Base-by-base conservation (phyloP, 139 green algal species). In the Chlamydomonas incerta region DNA sequence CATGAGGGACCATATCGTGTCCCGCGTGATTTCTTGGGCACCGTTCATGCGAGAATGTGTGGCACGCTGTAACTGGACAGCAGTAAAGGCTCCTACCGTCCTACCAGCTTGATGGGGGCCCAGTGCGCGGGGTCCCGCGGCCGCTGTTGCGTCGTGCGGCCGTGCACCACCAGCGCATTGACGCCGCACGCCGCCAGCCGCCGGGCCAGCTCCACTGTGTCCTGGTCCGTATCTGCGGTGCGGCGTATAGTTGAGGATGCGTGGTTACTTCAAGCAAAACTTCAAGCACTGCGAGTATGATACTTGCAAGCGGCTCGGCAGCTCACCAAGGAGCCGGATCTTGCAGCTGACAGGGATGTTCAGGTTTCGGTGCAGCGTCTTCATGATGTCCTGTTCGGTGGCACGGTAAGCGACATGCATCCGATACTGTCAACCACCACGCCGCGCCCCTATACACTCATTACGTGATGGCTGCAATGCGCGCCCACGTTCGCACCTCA, bases 191-290 rank as follows among this genome's bases (percentile, higher is more conserved):
- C 58, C 35, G 75, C 58, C 75, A 82, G 75, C 35, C 75, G 75
- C 75, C 75, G 58, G 26, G 75, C 75, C 20, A 82, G 75, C 75
- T 82, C 75, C 37, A 82, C 75, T 20, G 75, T 82, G 60, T 72
- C 58, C 57, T 58, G 74, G 41, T 50, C 41, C 41, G 41, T 50
- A 8, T 50, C 41, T 50, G 41, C 41, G 41, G 6, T 8, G 8
- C 41, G 41, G 6, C 41, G 41, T 50, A 50, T 50, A n/a, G n/a
- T n/a, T n/a, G n/a, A n/a, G n/a, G n/a, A n/a, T n/a, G n/a, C n/a
- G n/a, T n/a, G n/a, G n/a, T n/a, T n/a, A n/a, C n/a, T n/a, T n/a
- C n/a, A n/a, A n/a, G n/a, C n/a, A n/a, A n/a, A n/a, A n/a, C n/a
- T n/a, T n/a, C n/a, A n/a, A n/a, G n/a, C n/a, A n/a, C n/a, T n/a